Base-by-base conservation (phyloP, 768 basidiomycete genomes). In the Calvatia gigantea region DNA sequence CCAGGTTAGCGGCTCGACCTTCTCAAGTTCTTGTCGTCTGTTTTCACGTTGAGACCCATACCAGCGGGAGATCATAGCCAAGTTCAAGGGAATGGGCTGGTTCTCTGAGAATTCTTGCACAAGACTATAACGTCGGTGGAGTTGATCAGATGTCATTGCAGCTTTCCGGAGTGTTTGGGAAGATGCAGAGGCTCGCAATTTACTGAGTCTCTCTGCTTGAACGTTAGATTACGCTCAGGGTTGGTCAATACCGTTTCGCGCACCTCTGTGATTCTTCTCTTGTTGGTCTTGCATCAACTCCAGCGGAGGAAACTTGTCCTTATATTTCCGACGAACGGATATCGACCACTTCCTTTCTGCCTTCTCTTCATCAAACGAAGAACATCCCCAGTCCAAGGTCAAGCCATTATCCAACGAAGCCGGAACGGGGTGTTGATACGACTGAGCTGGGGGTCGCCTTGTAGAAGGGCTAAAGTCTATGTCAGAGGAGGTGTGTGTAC, bases 361-460 rank as follows among this genome's bases (percentile, higher is more conserved):
- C 60, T 70, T 78, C 33, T 84, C 82, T 27, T 87, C 81, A 12
- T 84, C 84, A 1, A 76, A 67, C 12, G 67, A 67, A 27, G 75
- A 66, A n/a, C 79, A 76, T n/a, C 80, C 77, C 89, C 89, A 91
- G 62, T 91, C 89, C 32, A 91, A 69, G 1, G 87, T 87, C 25
- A 73, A 70, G 4, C 89, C 89, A 54, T 86, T 83, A 64, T 90
- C 81, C 5, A 77, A 75, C 6, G 88, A 89, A 5, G 79, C 69
- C 0, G 89, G 89, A 7, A 91, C 79, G 11, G 89, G 89, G 62
- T 89, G 87, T 6, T 48, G 54, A 14, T 37, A 23, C 2, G 64
- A 62, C 31, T 73, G 73, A 9, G 63, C 57, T 14, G 69, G 62
- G 70, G 61, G 17, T 11, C 39, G 49, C 25, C 79, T 77, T 6